Evolutionary conservation across 805 yeast species (phyloP).

Genomic region (Myxozyma melibiosi): DNA sequence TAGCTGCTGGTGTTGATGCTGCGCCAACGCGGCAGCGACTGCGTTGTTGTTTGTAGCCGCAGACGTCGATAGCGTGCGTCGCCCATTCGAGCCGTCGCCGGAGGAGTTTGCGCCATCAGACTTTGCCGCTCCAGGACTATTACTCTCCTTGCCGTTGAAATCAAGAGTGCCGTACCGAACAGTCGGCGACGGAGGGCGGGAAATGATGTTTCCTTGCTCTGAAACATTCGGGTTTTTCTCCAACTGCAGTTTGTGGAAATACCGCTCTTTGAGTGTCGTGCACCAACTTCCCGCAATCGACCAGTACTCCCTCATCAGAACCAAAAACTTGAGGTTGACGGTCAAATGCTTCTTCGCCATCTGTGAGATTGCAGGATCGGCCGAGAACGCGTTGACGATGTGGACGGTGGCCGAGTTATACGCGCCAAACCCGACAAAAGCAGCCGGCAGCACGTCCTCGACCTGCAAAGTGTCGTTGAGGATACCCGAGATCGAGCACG

Average conservation of each 20-base stretch:
- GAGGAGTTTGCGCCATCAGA: constrained; percentile 28
- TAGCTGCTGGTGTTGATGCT: too few species aligned
- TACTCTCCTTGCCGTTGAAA: constrained; percentile 25
- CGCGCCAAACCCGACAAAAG: constrained; percentile 43
- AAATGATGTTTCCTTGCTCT: constrained; percentile 14
- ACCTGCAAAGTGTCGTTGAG: constrained; percentile 38
- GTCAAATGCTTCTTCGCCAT: constrained; percentile 42
- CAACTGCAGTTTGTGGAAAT: constrained; percentile 34
- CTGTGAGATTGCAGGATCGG: constrained; percentile 37
- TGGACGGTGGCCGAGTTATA: constrained; percentile 43
- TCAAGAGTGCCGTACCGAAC: constrained; percentile 33
- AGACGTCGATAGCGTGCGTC: constrained; percentile 12
- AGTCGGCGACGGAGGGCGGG: constrained; percentile 34
- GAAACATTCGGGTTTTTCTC: constrained; percentile 21
- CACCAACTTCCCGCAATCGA: constrained; percentile 44
- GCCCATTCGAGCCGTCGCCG: constrained; percentile 11
- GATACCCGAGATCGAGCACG: constrained; percentile 40
- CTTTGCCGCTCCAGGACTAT: constrained; percentile 21
- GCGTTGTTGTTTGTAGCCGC: background rate
- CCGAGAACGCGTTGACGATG: constrained; percentile 41
- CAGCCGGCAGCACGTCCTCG: constrained; percentile 41
- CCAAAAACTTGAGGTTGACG: constrained; percentile 39
- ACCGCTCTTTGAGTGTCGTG: constrained; percentile 40
- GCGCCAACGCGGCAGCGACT: constrained; percentile 3
- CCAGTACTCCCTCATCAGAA: constrained; percentile 42